Conservation (phyloP, 371 early-diverging fungal genomes). For the Mucor plumbeus region DNA sequence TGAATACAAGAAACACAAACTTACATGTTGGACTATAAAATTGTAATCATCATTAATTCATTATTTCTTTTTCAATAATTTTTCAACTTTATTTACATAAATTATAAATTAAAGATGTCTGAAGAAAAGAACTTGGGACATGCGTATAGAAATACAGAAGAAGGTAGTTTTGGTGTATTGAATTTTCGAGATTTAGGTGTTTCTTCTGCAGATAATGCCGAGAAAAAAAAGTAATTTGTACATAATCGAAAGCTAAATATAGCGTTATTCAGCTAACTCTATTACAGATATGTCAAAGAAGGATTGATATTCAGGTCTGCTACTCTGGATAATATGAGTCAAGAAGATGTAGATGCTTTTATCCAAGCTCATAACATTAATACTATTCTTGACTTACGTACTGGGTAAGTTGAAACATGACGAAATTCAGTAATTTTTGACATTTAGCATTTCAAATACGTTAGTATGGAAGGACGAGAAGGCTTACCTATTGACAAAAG, state of each 20-base stretch:
- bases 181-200: slow-evolving; percentile 40
- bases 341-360: slow-evolving; percentile 32
- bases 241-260: background rate
- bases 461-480: slow-evolving; percentile 28
- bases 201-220: slow-evolving; percentile 30
- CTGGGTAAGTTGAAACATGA: slow-evolving; percentile 22
- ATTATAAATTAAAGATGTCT: slow-evolving; percentile 9
- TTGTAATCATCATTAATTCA: too few relatives aligned
- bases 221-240: slow-evolving; percentile 25
- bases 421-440: background rate
- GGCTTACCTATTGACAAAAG: slow-evolving; percentile 42
- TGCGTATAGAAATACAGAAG: slow-evolving; percentile 23
- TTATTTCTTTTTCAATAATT: too few relatives aligned
- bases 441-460: background rate
- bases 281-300: slow-evolving; percentile 33
- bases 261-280: background rate
- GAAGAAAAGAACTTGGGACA: slow-evolving; percentile 5
- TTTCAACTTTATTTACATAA: background rate
- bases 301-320: slow-evolving; percentile 38
- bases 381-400: slow-evolving; percentile 36
- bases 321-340: slow-evolving; percentile 34
- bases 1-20: background rate
- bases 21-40: background rate
- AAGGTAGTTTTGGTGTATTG: slow-evolving; percentile 33
- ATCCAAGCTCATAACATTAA: slow-evolving; percentile 30